Conservation (phyloP, 2,329 filamentous ascomycete genomes). For the Beauveria sp. region DNA sequence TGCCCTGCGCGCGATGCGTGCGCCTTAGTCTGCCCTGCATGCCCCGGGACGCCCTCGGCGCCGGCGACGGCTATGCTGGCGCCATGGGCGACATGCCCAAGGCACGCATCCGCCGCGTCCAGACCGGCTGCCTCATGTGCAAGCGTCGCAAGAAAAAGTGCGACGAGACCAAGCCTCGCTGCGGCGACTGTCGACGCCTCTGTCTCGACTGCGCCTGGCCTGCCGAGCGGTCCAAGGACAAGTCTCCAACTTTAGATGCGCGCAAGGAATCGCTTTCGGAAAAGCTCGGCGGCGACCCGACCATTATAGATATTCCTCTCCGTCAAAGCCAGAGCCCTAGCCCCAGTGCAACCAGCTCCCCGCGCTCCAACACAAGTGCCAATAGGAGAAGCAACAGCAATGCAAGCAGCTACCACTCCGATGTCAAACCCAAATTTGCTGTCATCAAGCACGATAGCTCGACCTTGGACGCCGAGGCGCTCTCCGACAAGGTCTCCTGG, state of each 20-base stretch:
- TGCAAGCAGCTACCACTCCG: constrained; percentile 12
- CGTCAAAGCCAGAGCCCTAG: constrained; percentile 17
- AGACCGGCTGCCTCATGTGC: constrained; percentile 37
- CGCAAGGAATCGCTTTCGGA: not conserved
- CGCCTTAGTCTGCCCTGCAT: constrained; percentile 26
- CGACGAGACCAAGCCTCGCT: constrained; percentile 36
- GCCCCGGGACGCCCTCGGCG: constrained; percentile 18
- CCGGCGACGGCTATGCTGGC: not conserved
- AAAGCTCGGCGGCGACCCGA: not conserved
- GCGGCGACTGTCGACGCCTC: constrained; percentile 29
- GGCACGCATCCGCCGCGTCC: constrained; percentile 26
- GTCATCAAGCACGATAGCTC: constrained; percentile 1
- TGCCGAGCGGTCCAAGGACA: constrained; percentile 15
- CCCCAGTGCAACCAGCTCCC: constrained; percentile 1
- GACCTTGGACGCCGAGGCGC: constrained; percentile 11
- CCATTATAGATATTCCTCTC: constrained; percentile 16
- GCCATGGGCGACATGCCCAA: constrained; percentile 20
- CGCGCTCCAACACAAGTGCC: constrained; percentile 13
- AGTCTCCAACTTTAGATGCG: not conserved
- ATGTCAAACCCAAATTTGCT: not conserved
- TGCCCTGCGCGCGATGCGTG: constrained; percentile 26
- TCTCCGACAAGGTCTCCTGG: constrained; percentile 19
- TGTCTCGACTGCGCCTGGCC: constrained; percentile 28
- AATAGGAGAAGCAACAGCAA: constrained; percentile 14
- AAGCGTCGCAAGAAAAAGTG: constrained; percentile 42